Evolutionary conservation across 495 filamentous ascomycete genomes (phyloP).

Genomic region (Neurospora sp.): DNA sequence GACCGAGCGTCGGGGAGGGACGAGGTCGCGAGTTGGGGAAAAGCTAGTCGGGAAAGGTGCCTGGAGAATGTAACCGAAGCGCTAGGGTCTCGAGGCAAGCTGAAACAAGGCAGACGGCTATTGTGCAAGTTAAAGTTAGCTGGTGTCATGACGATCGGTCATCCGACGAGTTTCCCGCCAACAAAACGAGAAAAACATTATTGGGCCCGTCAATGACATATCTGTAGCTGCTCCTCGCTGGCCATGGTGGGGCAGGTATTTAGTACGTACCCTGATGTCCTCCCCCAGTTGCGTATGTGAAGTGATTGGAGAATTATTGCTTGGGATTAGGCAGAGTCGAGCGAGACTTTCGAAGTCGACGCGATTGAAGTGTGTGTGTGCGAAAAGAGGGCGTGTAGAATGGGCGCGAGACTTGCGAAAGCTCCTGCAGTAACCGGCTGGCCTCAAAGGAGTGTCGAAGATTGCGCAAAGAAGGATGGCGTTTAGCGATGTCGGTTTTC

Average conservation of each 20-base stretch:
- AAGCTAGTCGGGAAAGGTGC: background rate
- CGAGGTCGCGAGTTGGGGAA: conserved; percentile 10
- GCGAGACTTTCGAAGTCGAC: conserved; percentile 26
- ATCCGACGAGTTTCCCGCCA: conserved; percentile 1
- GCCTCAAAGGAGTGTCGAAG: conserved; percentile 68
- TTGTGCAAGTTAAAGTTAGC: conserved; percentile 22
- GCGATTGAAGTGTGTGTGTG: conserved; percentile 26
- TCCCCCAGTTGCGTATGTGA: background rate
- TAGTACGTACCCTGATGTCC: background rate
- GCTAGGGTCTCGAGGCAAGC: conserved; percentile 10
- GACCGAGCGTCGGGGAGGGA: conserved; percentile 3
- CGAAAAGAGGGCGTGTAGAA: conserved; percentile 10
- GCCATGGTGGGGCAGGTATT: background rate
- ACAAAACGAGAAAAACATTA: background rate
- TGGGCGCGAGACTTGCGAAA: conserved; percentile 30
- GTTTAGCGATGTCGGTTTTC: conserved; percentile 17
- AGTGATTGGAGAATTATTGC: conserved; percentile 1
- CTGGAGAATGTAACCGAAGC: conserved; percentile 5
- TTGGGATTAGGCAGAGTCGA: conserved; percentile 14
- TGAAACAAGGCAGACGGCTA: conserved; percentile 26
- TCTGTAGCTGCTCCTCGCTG: background rate
- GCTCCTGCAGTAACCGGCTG: conserved; percentile 89
- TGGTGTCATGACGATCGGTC: conserved; percentile 14
- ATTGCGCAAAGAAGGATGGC: conserved; percentile 24
- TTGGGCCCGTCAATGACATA: background rate